Base-by-base conservation (phyloP, 768 basidiomycete species). In the Rhodotorula kratochvilovae region DNA sequence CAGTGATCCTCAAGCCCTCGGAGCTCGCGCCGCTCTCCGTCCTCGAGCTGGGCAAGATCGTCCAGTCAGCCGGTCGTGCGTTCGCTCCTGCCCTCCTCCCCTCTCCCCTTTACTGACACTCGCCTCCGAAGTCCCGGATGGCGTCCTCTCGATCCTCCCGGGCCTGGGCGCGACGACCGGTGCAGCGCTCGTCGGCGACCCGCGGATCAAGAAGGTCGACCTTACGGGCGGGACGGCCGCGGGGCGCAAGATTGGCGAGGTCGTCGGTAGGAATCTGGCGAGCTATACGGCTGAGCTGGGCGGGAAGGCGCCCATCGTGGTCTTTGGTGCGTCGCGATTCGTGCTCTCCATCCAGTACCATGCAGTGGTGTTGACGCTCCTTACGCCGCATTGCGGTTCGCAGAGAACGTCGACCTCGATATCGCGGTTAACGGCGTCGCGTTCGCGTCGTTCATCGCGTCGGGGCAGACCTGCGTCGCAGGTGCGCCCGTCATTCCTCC, bases 401-500 rank as follows among this genome's bases (percentile, higher is more conserved):
- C 63, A 72, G 71, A 87, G 61, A 90, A 93, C 77, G 88, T 90
- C 13, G 88, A 92, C 76, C 76, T 90, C 61, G 73, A 81, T 31
- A 84, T 85, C n/a, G 88, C 91, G 0, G 88, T 90, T 31, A 92
- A 92, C 72, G 91, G 91, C 27, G 86, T 86, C 12, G 88, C 90
- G 0, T 92, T 93, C 77, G 88, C 90, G 17, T 86, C 88, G 1
- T 93, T 92, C 76, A 82, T 93, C 61, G 91, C 91, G 2, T 90
- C 90, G 33, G 91, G 91, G 6, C 91, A 93, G 81, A 74, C 73
- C 3, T 74, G 73, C 51, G 73, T 74, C 21, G 69, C 69, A 2
- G 69, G 64, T 35, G 1, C 46, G 58, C 7, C 25, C n/a, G n/a
- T 5, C 6, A 15, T 23, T 8, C 25, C 6, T 2, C 39, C 53